A percentile compares a stretch with the other conserved stretches of the same genome.
phyloP scores from a whole-genome alignment of 2,329 filamentous ascomycete genomes.

The Trichoderma sp. region DNA sequence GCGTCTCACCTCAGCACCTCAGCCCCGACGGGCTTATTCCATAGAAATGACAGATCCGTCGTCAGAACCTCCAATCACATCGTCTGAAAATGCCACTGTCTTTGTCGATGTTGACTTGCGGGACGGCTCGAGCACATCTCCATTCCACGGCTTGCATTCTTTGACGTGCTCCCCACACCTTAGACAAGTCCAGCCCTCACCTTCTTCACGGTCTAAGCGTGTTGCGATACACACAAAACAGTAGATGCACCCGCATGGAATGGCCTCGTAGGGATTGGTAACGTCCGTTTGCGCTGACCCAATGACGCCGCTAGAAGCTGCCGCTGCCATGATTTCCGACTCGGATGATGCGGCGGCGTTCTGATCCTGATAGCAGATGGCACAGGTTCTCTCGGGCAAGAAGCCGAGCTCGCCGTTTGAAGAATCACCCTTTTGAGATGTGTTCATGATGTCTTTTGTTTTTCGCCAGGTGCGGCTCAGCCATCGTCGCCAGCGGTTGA shows the following conservation, averaged over 20 bases:
- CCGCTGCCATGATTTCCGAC: conserved; percentile 71
- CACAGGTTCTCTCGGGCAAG: conserved; percentile 89
- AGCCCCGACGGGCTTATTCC: background rate
- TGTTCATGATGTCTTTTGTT: conserved; percentile 65
- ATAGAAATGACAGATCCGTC: conserved; percentile 29
- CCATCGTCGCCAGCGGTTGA: conserved; percentile 90
- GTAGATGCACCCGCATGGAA: conserved; percentile 88
- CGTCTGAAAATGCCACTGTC: conserved; percentile 64
- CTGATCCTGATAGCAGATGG: conserved; percentile 95
- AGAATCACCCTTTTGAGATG: conserved; percentile 51
- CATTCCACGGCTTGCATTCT: conserved; percentile 87
- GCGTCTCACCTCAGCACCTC: background rate
- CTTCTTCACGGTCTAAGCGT: conserved; percentile 86
- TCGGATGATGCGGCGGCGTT: conserved; percentile 72
- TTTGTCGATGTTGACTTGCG: conserved; percentile 44
- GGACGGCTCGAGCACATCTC: conserved; percentile 73
- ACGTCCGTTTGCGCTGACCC: conserved; percentile 90
- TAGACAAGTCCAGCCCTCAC: conserved; percentile 89
- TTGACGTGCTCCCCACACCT: conserved; percentile 82
- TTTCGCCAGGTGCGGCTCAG: conserved; percentile 84
- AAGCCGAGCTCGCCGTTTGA: conserved; percentile 76
- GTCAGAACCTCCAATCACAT: conserved; percentile 43
- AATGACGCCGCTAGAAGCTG: conserved; percentile 73
- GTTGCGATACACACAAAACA: conserved; percentile 96
- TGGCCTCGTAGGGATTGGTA: conserved; percentile 91